phyloP scores from a whole-genome alignment of 345 rosid species.

The Salix exigua region DNA sequence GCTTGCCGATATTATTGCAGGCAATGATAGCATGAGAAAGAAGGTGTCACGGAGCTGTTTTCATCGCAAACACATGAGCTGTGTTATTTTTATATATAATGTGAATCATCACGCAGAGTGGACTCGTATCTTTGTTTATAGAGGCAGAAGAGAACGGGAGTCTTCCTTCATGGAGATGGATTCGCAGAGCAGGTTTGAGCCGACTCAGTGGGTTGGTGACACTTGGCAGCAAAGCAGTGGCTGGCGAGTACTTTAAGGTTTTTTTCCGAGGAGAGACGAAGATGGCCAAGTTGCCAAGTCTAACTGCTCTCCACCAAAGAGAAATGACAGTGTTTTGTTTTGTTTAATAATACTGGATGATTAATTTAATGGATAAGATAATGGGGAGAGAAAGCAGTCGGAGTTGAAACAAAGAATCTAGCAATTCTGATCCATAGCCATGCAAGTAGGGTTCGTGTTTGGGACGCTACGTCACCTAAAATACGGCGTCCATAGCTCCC shows the following conservation, averaged over 20 bases:
- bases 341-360: too few relatives aligned
- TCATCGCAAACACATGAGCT: neutral
- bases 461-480: constrained; percentile 63
- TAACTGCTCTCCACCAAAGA: constrained; percentile 27
- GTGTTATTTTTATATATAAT: neutral
- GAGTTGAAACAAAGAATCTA: neutral
- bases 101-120: neutral
- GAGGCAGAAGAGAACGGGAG: neutral
- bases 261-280: neutral
- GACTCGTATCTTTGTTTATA: neutral
- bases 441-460: constrained; percentile 31
- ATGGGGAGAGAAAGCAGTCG: neutral
- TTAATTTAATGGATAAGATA: neutral
- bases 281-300: constrained; percentile 6
- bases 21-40: constrained; percentile 17
- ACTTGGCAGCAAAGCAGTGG: constrained; percentile 33
- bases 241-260: neutral
- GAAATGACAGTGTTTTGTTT: too few relatives aligned
- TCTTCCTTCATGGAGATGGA: constrained; percentile 32
- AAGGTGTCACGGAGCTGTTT: constrained; percentile 16
- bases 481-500: constrained; percentile 48
- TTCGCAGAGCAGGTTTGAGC: too few relatives aligned
- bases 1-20: neutral
- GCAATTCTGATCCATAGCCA: constrained; percentile 18
- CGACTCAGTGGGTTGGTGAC: constrained; percentile 25